phyloP scores from a whole-genome alignment of 352 stramenopile species.

The Globisporangium paroecandrum region DNA sequence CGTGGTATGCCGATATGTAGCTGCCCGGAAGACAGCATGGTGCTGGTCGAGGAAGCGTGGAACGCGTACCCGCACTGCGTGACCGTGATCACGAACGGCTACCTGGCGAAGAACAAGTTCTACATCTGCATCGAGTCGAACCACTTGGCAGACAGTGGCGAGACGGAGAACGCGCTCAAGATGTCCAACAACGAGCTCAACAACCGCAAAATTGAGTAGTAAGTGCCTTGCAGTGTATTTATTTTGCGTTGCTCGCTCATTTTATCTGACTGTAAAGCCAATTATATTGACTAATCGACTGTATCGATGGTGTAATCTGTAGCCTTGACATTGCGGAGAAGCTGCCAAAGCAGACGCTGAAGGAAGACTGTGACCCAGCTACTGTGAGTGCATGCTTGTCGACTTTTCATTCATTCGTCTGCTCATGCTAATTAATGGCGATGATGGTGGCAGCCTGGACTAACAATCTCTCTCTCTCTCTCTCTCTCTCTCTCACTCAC shows the following conservation, averaged over 20 bases:
- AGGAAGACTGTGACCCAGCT: conserved; percentile 61
- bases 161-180: conserved; percentile 63
- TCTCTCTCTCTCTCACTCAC: neutral
- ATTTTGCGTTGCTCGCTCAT: neutral
- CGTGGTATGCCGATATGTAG: conserved; percentile 20
- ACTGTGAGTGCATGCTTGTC: conserved; percentile 26
- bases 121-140: conserved; percentile 84
- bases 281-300: neutral
- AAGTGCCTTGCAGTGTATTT: conserved; percentile 17
- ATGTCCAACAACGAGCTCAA: conserved; percentile 72
- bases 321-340: conserved; percentile 79
- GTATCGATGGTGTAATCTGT: neutral
- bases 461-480: neutral
- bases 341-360: conserved; percentile 70
- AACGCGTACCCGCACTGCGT: conserved; percentile 86
- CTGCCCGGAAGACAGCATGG: conserved; percentile 82
- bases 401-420: conserved; percentile 6
- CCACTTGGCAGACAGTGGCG: conserved; percentile 55
- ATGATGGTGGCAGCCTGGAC: neutral
- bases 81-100: conserved; percentile 83
- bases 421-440: conserved; percentile 6
- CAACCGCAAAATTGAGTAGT: conserved; percentile 75
- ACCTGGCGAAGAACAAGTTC: conserved; percentile 85
- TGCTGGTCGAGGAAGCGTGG: conserved; percentile 84
- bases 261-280: neutral